Evolutionary conservation across 345 rosid genomes (phyloP), one percentile per base, ranked within the genome.

Genomic region (Brassica nigra): DNA sequence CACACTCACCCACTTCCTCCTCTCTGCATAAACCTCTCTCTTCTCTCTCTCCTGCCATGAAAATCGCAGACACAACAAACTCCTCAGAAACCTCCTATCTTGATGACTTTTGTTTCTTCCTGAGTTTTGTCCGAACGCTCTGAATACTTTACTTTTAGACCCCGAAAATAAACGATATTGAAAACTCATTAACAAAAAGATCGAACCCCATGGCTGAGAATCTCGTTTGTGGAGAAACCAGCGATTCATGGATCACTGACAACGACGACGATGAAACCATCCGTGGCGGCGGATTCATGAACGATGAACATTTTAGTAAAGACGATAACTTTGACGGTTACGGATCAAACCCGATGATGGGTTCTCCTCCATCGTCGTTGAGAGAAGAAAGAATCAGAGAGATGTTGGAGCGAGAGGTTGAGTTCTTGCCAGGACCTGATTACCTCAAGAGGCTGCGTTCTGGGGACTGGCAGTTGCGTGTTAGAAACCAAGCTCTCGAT

Each of bases 401-500:
- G 80, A 88, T 91, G 94, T 39, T 87, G 27, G 87, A 66, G 80
- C 84, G 79, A 78, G 90, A 91, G 87, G 42, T 66, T 23, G 85
- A 84, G 74, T 88, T 86, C 73, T 77, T 74, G 73, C 90, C 91
- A 11, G 78, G 65, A 78, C 57, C 75, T 79, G 91, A 85, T 87
- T 91, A 88, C 69, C 76, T 89, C 57, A 82, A 72, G 73, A 86
- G 91, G 65, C 75, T 91, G 44, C 84, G 88, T 63, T 77, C 80
- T 78, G 91, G 90, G 61, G 90, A 86, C 77, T 84, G 84, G 83
- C 88, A 84, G 69, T 66, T 85, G 76, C 76, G 78, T 71, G 82
- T 73, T 55, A 82, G 94, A 74, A 86, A 83, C 78, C 86, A 87
- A 73, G 91, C 89, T 88, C 77, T 89, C 34, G 87, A 87, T 76